Evolutionary conservation across 331 rosid species (phyloP).

Genomic region (Prunus yedoensis): DNA sequence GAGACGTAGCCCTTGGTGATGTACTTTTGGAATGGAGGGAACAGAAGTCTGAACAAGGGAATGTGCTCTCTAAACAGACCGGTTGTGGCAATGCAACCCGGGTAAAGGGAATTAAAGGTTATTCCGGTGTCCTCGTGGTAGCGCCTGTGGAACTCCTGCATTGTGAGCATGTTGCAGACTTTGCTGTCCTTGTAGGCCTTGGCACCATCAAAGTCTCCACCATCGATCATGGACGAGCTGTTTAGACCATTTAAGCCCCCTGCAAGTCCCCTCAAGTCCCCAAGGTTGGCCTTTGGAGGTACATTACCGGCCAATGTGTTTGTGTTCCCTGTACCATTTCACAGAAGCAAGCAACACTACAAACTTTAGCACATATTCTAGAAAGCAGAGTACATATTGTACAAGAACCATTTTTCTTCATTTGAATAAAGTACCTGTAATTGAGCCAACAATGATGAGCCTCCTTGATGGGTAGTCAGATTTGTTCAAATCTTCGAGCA

Average conservation of each 20-base stretch:
- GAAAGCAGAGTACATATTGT: neutral
- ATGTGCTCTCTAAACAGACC: conserved; percentile 97
- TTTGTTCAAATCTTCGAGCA: conserved; percentile 72
- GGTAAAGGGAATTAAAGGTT: conserved; percentile 91
- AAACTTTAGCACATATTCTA: neutral
- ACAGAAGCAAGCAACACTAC: conserved; percentile 28
- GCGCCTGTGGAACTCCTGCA: conserved; percentile 90
- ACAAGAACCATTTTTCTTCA: neutral
- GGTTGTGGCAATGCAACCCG: conserved; percentile 97
- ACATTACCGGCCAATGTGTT: conserved; percentile 98
- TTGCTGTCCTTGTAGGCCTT: conserved; percentile 99
- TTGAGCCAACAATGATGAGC: conserved; percentile 90
- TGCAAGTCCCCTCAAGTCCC: conserved; percentile 91
- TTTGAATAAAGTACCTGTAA: conserved; percentile 59
- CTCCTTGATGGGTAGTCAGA: conserved; percentile 91
- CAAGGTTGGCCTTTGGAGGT: conserved; percentile 98
- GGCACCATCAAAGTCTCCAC: conserved; percentile 93
- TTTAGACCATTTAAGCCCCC: conserved; percentile 84
- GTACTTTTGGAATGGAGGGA: conserved; percentile 98
- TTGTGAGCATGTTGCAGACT: conserved; percentile 95
- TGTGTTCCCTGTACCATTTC: conserved; percentile 67
- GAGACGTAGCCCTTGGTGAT: conserved; percentile 96
- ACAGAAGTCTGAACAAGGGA: conserved; percentile 82
- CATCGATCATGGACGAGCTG: conserved; percentile 90
- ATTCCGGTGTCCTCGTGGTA: conserved; percentile 91